Percentiles rank a stretch among this genome's conserved stretches.
Conservation (phyloP, 2,329 filamentous ascomycete genomes). For the Pseudodiploospora longispora region DNA sequence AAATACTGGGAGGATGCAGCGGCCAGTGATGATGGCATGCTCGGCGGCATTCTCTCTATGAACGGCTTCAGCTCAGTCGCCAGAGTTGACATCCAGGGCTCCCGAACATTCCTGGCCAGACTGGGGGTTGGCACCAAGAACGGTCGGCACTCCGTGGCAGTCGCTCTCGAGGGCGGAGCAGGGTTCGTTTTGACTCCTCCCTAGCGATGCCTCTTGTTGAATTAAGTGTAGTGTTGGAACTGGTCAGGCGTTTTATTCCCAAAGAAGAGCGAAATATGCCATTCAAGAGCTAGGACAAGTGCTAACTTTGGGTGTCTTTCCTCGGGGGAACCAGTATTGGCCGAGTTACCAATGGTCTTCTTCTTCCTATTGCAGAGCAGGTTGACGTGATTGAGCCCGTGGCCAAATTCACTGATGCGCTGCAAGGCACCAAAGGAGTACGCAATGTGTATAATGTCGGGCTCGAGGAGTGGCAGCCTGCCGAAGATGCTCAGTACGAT, state of each 20-base stretch:
- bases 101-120: constrained; percentile 60
- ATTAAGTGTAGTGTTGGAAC: neutral
- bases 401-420: constrained; percentile 62
- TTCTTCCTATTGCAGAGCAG: constrained; percentile 58
- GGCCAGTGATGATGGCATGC: constrained; percentile 56
- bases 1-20: constrained; percentile 36
- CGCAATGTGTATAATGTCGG: constrained; percentile 62
- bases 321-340: constrained; percentile 53
- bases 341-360: constrained; percentile 68
- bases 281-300: neutral
- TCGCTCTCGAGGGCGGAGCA: constrained; percentile 30
- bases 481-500: constrained; percentile 51
- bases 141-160: constrained; percentile 20
- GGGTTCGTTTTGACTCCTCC: constrained; percentile 21
- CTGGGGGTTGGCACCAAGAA: constrained; percentile 38
- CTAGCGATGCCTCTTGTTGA: neutral
- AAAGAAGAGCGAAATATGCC: too few relatives aligned
- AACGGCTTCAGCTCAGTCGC: constrained; percentile 10
- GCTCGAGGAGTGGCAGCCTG: constrained; percentile 60
- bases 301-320: too few relatives aligned
- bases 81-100: constrained; percentile 57
- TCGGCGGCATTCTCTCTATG: constrained; percentile 51
- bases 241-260: neutral
- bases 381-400: constrained; percentile 86
- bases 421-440: constrained; percentile 51